A percentile compares a stretch with the other conserved stretches of the same genome.
Conservation (phyloP, 2,329 filamentous ascomycete species). For the Alternaria arborescens region DNA sequence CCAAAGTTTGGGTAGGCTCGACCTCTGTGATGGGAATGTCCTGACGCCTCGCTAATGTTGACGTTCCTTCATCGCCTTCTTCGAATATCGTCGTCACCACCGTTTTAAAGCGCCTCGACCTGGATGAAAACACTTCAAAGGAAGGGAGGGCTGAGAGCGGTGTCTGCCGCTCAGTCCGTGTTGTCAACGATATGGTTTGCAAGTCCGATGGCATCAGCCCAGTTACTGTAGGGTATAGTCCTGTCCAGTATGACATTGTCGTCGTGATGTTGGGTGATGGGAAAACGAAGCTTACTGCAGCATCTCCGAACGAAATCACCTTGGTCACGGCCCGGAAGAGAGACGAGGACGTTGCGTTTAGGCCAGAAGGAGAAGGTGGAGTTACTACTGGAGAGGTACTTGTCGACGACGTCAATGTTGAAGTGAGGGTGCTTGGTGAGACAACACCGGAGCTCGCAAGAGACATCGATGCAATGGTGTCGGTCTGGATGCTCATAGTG, state of each 20-base stretch:
- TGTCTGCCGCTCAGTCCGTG: constrained; percentile 32
- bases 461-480: not conserved
- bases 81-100: constrained; percentile 17
- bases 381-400: not conserved
- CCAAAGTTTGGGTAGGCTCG: not conserved
- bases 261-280: constrained; percentile 41
- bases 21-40: not conserved
- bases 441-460: not conserved
- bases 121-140: constrained; percentile 25
- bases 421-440: constrained; percentile 2
- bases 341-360: constrained; percentile 9
- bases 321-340: constrained; percentile 29
- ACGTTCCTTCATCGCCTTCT: constrained; percentile 4
- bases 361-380: not conserved
- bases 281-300: constrained; percentile 39
- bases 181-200: constrained; percentile 31
- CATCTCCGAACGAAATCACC: constrained; percentile 36
- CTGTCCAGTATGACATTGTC: constrained; percentile 46
- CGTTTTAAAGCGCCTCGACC: constrained; percentile 21
- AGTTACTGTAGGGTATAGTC: constrained; percentile 38
- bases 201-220: constrained; percentile 37
- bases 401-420: not conserved
- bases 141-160: constrained; percentile 32
- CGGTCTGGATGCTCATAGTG: constrained; percentile 13
- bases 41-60: constrained; percentile 7